Evolutionary conservation across 441 rosid genomes (phyloP).

Genomic region (Croton laevigatus): DNA sequence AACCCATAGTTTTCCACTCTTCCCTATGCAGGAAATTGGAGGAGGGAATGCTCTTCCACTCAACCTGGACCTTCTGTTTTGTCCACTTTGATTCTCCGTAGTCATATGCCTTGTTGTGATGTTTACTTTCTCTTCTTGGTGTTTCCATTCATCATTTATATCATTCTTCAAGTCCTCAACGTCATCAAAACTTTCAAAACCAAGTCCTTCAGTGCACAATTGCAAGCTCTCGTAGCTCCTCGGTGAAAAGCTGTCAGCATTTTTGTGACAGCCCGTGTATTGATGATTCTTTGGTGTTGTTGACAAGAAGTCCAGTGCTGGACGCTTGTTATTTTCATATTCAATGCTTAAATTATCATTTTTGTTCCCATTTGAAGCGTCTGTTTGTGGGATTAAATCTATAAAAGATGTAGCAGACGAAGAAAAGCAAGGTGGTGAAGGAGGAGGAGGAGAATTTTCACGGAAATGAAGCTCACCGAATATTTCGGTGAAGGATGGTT

Average conservation of each 20-base stretch:
- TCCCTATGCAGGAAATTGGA: conserved; percentile 60
- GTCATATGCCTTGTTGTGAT: conserved; percentile 11
- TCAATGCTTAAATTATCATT: conserved; percentile 12
- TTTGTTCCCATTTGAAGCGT: background rate
- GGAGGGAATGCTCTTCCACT: conserved; percentile 47
- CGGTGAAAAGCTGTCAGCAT: conserved; percentile 33
- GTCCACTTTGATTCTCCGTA: conserved; percentile 21
- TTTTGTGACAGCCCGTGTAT: conserved; percentile 25
- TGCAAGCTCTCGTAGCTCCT: conserved; percentile 59
- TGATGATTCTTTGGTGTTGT: conserved; percentile 15
- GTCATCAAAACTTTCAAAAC: conserved; percentile 77
- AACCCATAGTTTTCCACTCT: conserved; percentile 63
- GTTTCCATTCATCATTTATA: conserved; percentile 25
- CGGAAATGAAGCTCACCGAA: conserved; percentile 78
- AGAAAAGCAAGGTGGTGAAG: conserved; percentile 7
- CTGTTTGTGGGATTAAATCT: conserved; percentile 19
- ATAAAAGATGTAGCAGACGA: conserved; percentile 21
- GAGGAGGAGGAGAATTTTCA: conserved; percentile 27
- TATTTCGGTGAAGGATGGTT: conserved; percentile 60
- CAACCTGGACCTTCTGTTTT: conserved; percentile 32
- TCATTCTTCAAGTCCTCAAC: conserved; percentile 48
- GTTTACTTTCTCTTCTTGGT: conserved; percentile 26
- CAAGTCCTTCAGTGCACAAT: conserved; percentile 88
- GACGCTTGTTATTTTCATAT: conserved; percentile 20
- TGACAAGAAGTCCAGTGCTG: conserved; percentile 19